Conservation (phyloP, 768 basidiomycete species). For the Suillus lakei region DNA sequence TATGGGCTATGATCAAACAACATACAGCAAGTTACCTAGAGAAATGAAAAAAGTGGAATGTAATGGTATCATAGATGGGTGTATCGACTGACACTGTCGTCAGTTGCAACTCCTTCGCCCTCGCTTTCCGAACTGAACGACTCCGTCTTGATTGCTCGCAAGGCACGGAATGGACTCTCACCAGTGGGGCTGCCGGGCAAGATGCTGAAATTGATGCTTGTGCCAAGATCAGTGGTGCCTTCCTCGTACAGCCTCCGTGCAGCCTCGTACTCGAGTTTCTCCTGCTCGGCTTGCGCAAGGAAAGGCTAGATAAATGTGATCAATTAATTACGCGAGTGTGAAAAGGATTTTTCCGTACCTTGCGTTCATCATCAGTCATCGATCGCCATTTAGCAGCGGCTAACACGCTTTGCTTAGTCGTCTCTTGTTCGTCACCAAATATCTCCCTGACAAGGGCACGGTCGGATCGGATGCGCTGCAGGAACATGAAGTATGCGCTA, state of each 20-base stretch:
- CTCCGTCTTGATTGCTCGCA: conserved; percentile 57
- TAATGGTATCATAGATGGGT: conserved; percentile 35
- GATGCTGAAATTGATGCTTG: conserved; percentile 85
- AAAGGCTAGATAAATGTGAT: conserved; percentile 65
- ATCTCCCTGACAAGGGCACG: conserved; percentile 74
- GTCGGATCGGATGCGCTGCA: conserved; percentile 87
- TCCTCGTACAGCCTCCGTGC: conserved; percentile 89
- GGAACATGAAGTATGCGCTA: conserved; percentile 93
- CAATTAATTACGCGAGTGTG: conserved; percentile 13
- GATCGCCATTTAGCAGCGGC: conserved; percentile 93
- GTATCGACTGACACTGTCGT: conserved; percentile 48
- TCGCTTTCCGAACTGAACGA: conserved; percentile 72
- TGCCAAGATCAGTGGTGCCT: conserved; percentile 66
- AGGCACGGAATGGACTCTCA: conserved; percentile 44
- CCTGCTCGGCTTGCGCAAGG: conserved; percentile 90
- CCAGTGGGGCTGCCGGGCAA: conserved; percentile 65
- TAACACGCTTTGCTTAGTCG: conserved; percentile 92
- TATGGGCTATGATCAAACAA: conserved; percentile 37
- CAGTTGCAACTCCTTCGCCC: conserved; percentile 64
- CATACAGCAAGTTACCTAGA: conserved; percentile 21
- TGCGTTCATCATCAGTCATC: conserved; percentile 92
- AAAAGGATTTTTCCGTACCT: conserved; percentile 53
- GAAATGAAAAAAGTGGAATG: conserved; percentile 20
- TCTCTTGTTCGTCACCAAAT: conserved; percentile 90
- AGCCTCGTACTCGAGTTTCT: conserved; percentile 92